Evolutionary conservation across 805 yeast genomes (phyloP).

Genomic region (Metschnikowia bowlesiae): DNA sequence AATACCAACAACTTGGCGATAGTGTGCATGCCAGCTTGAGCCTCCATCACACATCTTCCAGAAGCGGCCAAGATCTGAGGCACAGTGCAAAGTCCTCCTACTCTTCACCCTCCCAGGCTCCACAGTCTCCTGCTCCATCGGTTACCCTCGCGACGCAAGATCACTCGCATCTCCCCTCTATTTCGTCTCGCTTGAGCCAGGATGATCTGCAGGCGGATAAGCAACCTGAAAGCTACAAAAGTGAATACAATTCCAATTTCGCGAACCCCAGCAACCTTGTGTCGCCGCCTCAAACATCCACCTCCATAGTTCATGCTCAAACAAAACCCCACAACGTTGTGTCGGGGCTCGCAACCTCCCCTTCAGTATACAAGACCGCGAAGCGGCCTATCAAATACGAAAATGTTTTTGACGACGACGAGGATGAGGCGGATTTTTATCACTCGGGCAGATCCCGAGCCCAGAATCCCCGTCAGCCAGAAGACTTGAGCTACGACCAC

Average conservation of each 20-base stretch:
- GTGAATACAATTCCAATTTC: background rate
- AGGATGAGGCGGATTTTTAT: constrained; percentile 28
- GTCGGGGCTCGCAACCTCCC: constrained; percentile 34
- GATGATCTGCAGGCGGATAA: background rate
- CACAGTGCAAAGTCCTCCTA: constrained; percentile 5
- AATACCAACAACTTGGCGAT: constrained; percentile 53
- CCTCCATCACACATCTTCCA: constrained; percentile 20
- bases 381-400: constrained; percentile 29
- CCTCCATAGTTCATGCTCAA: constrained; percentile 23
- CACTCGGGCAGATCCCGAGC: constrained; percentile 1
- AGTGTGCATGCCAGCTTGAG: constrained; percentile 49
- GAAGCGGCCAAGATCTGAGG: constrained; percentile 3
- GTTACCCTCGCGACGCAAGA: constrained; percentile 25
- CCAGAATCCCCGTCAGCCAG: constrained; percentile 1
- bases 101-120: constrained; percentile 15
- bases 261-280: constrained; percentile 10
- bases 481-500: constrained; percentile 14
- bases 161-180: constrained; percentile 28
- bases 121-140: constrained; percentile 12
- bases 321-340: constrained; percentile 14
- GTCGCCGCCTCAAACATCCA: constrained; percentile 20
- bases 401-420: constrained; percentile 43
- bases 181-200: constrained; percentile 29
- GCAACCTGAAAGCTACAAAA: background rate
- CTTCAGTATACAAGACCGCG: constrained; percentile 24